Conservation (phyloP, 306 rosid genomes). For the Ceratonia siliqua region DNA sequence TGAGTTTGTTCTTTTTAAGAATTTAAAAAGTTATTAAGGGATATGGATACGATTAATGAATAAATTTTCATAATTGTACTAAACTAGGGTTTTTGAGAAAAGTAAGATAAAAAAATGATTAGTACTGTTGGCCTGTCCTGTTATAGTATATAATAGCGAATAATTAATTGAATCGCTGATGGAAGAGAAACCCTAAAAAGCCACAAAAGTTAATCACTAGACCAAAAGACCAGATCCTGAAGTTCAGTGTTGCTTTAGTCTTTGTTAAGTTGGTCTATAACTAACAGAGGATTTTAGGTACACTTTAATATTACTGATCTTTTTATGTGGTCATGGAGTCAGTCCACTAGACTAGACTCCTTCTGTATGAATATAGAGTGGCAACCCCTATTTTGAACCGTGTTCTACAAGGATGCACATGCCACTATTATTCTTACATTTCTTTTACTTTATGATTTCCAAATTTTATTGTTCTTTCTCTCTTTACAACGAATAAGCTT, state of each 20-base stretch:
- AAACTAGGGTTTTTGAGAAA: conserved; percentile 31
- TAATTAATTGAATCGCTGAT: conserved; percentile 12
- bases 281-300: neutral
- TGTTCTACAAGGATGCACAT: conserved; percentile 53
- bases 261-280: conserved; percentile 1
- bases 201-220: conserved; percentile 34
- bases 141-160: neutral
- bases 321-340: neutral
- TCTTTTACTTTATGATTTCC: conserved; percentile 42
- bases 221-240: conserved; percentile 36
- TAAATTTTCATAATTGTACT: neutral
- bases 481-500: conserved; percentile 42
- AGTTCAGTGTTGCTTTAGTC: conserved; percentile 37
- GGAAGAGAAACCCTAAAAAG: conserved; percentile 39
- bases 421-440: conserved; percentile 28
- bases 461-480: conserved; percentile 40
- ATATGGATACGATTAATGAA: neutral
- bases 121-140: too few species aligned
- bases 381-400: conserved; percentile 8
- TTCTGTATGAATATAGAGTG: too few species aligned
- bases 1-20: too few species aligned
- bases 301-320: conserved; percentile 29
- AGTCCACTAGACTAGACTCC: too few species aligned
- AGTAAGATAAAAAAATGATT: neutral
- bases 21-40: too few species aligned